Evolutionary conservation across 2,329 filamentous ascomycete species (phyloP).

Genomic region (Drechslera avenae): DNA sequence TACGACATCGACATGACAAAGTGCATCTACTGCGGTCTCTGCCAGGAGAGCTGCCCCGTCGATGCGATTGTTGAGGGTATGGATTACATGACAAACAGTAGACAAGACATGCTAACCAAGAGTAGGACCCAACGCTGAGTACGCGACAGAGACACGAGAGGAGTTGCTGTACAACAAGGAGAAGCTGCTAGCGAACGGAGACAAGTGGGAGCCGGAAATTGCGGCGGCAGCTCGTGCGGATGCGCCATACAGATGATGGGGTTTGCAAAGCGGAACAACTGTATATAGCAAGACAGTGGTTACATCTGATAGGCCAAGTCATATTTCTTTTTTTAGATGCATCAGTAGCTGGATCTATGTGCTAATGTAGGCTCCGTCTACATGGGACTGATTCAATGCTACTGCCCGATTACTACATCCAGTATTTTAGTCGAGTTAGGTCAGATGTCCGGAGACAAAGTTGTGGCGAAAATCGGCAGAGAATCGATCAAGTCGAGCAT

Average conservation of each 20-base stretch:
- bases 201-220: conserved; percentile 91
- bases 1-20: conserved; percentile 99
- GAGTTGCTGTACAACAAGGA: conserved; percentile 98
- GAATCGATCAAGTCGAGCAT: no score
- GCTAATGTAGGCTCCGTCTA: no score
- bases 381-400: neutral
- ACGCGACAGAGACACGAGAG: conserved; percentile 80
- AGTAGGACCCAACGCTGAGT: conserved; percentile 71
- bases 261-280: conserved; percentile 17
- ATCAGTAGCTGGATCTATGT: conserved; percentile 2
- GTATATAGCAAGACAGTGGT: conserved; percentile 40
- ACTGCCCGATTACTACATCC: neutral
- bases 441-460: no score
- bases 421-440: neutral
- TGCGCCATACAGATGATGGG: conserved; percentile 67
- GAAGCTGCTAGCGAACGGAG: conserved; percentile 78
- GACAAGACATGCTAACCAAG: conserved; percentile 18
- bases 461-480: no score
- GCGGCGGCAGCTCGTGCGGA: conserved; percentile 91
- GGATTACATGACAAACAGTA: conserved; percentile 24
- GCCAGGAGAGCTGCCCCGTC: conserved; percentile 97
- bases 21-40: conserved; percentile 99
- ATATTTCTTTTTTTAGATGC: conserved; percentile 34
- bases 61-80: conserved; percentile 84
- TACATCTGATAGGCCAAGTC: conserved; percentile 23